Evolutionary conservation across 805 yeast species (phyloP), one percentile per base, ranked within the genome.

Genomic region (Yarrowia sp.): DNA sequence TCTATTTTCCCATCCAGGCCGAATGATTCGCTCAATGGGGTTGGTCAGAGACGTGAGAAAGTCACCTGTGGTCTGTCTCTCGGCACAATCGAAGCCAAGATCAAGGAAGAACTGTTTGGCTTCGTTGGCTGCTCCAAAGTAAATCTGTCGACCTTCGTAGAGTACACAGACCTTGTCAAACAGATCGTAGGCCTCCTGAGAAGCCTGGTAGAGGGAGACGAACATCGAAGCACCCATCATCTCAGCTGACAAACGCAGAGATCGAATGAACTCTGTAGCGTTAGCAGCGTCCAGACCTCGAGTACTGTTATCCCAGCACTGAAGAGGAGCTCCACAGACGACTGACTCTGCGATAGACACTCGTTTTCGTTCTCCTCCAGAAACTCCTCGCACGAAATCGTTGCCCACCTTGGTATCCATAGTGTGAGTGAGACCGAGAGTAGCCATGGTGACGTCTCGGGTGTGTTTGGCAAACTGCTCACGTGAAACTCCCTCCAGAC

Each of bases 341-440:
- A 49, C 45, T 1, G 85, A 89, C 77, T 87, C 91, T 3, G 88
- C 90, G 72, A 87, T 83, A 3, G 90, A 86, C 26, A 87, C 90
- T 79, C 91, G 85, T 78, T 87, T 87, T 72, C 91, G 80, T 78
- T 87, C 89, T 79, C 91, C 91, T 74, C 91, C 91, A 45, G 90
- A 86, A 63, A 87, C 86, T 77, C 91, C 91, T 76, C 89, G 82
- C 32, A 87, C 85, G 70, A 83, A 85, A 75, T 87, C 90, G 73
- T 85, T 83, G 75, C 91, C 91, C 64, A 87, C 90, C 55, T 85
- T 81, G 22, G 91, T 87, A 71, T 85, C 81, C 70, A 83, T 82
- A 14, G 89, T 86, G 75, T 87, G 89, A 45, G 67, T 72, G 38
- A 71, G 72, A 66, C 85, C 85, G 72, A 82, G 84, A 42, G 85